Conservation (phyloP, 192 early-diverging fungal genomes). For the Linnemannia hyalina region DNA sequence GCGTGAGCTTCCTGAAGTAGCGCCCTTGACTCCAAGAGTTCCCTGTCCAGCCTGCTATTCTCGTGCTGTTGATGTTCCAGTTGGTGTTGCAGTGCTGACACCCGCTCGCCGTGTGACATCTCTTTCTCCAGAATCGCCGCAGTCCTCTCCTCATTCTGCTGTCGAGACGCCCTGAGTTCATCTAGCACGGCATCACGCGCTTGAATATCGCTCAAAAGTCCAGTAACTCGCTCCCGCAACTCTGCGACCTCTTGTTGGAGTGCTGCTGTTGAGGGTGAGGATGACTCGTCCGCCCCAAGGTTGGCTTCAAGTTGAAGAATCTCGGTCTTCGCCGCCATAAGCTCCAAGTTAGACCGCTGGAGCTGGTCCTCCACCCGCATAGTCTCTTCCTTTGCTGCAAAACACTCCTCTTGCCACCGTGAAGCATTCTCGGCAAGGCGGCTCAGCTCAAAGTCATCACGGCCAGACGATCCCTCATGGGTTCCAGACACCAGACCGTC, state of each 20-base stretch:
- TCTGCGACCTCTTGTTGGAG: not conserved
- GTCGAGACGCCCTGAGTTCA: not conserved
- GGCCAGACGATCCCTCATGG: not conserved
- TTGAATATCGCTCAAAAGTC: not conserved
- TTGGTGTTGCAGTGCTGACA: not conserved
- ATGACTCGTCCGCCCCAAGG: not conserved
- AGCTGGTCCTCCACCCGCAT: conserved; percentile 24
- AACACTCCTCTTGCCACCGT: conserved; percentile 32
- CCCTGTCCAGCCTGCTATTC: not conserved
- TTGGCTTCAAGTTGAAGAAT: conserved; percentile 15
- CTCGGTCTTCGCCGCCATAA: conserved; percentile 30
- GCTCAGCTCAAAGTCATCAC: conserved; percentile 1
- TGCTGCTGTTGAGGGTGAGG: not conserved
- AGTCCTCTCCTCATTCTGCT: not conserved
- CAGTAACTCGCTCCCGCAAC: not conserved
- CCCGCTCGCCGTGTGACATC: not conserved
- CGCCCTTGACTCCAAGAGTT: not conserved
- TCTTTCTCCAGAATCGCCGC: not conserved
- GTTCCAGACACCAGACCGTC: not conserved
- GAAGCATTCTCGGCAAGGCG: conserved; percentile 5
- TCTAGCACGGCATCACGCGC: not conserved
- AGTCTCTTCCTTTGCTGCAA: conserved; percentile 37
- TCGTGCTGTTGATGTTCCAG: not conserved
- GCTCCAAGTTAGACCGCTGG: conserved; percentile 14
- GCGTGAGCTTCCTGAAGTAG: not conserved